Evolutionary conservation across 768 basidiomycete genomes (phyloP), one percentile per base, ranked within the genome.

Genomic region (Kwoniella sp.): DNA sequence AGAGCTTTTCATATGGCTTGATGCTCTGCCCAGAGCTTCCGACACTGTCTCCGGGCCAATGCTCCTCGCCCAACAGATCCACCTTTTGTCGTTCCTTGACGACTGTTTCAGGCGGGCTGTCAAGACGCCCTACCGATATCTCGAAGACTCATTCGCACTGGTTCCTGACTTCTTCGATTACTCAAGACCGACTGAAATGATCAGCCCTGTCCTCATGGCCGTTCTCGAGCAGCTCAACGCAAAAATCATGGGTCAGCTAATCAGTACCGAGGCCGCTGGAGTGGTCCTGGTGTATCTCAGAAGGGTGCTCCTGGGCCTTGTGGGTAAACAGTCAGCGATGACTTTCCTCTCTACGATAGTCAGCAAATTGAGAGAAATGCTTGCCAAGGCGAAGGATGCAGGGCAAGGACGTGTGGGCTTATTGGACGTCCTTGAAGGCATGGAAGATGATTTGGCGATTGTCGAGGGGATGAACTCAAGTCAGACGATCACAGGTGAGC

Each of bases 61-160:
- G 23, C 69, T 73, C 5, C 31, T 77, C 4, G 69, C 68, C 11
- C 76, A 77, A 56, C 73, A 74, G 55, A 87, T 89, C 63, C 48
- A 85, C 88, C 28, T 89, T 20, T 68, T 83, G 1, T 71, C 73
- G 0, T 93, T 96, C 81, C 72, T 96, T 12, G 94, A 97, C 68
- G 92, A 93, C 56, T 95, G 92, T 73, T 84, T 90, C 2, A 88
- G 89, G 63, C 85, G 91, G 20, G 93, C 89, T 70, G 75, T 89
- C 68, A 92, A 90, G 79, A 89, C 89, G 1, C 91, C 92, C 0
- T 90, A 93, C 77, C 85, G 87, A 29, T 97, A 95, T 75, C 84
- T 95, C 58, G 93, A 96, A 72, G 88, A 88, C 25, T 80, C 88
- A 67, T 77, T 84, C 5, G 73, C 79, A 0, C 74, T 87, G 51